phyloP scores from a whole-genome alignment of 2,329 filamentous ascomycete species.

The Pyricularia grisea region DNA sequence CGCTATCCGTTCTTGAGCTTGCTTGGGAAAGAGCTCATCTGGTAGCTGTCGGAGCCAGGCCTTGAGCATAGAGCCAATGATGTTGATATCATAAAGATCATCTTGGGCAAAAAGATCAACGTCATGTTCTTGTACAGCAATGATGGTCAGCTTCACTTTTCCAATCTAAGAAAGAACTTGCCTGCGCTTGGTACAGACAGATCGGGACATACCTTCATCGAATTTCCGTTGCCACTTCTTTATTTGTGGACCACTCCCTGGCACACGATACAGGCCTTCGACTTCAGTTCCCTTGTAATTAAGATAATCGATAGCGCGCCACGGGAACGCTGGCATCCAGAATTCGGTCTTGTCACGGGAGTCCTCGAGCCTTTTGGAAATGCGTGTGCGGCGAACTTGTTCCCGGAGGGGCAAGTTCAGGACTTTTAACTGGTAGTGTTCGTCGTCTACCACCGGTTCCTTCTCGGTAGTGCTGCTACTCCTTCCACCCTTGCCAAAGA shows the following conservation, averaged over 20 bases:
- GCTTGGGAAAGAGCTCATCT: slow-evolving; percentile 85
- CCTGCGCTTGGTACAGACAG: not conserved
- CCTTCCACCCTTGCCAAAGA: slow-evolving; percentile 70
- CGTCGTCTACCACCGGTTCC: slow-evolving; percentile 60
- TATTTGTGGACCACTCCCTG: slow-evolving; percentile 81
- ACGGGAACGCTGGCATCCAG: slow-evolving; percentile 96
- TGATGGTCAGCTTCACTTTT: slow-evolving; percentile 10
- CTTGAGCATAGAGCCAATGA: slow-evolving; percentile 92
- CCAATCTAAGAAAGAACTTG: not conserved
- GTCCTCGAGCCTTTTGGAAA: slow-evolving; percentile 78
- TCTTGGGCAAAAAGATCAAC: slow-evolving; percentile 83
- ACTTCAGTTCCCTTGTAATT: slow-evolving; percentile 93
- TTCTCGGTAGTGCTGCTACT: slow-evolving; percentile 62
- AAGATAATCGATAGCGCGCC: slow-evolving; percentile 91
- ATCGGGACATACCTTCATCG: slow-evolving; percentile 56
- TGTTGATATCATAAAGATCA: slow-evolving; percentile 92
- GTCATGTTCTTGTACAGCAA: slow-evolving; percentile 54
- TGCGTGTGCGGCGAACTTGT: slow-evolving; percentile 82
- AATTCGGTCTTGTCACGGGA: slow-evolving; percentile 95
- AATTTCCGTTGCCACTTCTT: slow-evolving; percentile 91
- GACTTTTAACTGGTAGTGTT: slow-evolving; percentile 75
- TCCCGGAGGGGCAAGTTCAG: slow-evolving; percentile 81
- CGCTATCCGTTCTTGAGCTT: slow-evolving; percentile 69
- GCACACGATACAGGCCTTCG: slow-evolving; percentile 86
- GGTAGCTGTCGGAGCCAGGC: slow-evolving; percentile 93